Percentiles rank a stretch among this genome's conserved stretches.
Evolutionary conservation across 176 grass and related monocot species (phyloP).

Genomic region (Zea luxurians): DNA sequence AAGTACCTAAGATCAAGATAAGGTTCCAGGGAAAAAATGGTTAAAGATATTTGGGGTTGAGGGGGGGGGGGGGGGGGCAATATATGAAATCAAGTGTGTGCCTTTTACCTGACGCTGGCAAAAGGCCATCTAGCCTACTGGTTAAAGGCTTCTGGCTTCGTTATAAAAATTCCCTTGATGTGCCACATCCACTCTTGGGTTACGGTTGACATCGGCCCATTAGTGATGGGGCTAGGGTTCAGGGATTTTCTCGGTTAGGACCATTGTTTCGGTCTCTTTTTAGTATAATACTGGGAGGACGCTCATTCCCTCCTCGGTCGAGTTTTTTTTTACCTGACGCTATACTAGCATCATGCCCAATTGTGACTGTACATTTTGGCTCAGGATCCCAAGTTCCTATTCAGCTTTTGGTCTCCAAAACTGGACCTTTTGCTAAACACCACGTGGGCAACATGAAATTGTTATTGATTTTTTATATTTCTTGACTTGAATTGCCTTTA

Average conservation of each 20-base stretch:
- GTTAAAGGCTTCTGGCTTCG: too few species aligned
- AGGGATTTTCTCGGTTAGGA: too few species aligned
- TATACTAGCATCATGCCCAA: not conserved
- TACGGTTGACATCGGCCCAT: too few species aligned
- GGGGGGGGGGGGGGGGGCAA: not conserved
- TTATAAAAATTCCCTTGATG: too few species aligned
- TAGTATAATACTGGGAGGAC: too few species aligned
- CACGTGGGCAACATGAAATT: not conserved
- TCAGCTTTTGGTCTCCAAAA: not conserved
- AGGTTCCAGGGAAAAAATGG: not conserved
- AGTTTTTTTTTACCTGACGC: not conserved
- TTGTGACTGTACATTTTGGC: not conserved
- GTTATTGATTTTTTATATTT: not conserved
- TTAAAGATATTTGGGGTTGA: not conserved
- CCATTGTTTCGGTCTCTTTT: too few species aligned
- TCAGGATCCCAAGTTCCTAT: not conserved
- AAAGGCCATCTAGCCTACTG: too few species aligned
- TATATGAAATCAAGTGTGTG: not conserved
- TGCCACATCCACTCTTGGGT: too few species aligned
- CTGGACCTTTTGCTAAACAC: not conserved
- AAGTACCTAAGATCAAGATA: not conserved
- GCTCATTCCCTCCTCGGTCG: too few species aligned
- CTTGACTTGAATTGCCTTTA: conserved; percentile 10
- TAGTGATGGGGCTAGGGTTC: too few species aligned
- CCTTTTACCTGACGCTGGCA: not conserved